A percentile compares a stretch with the other conserved stretches of the same genome.
Conservation (phyloP, 768 basidiomycete species). For the Paxillus ammoniavirescens region DNA sequence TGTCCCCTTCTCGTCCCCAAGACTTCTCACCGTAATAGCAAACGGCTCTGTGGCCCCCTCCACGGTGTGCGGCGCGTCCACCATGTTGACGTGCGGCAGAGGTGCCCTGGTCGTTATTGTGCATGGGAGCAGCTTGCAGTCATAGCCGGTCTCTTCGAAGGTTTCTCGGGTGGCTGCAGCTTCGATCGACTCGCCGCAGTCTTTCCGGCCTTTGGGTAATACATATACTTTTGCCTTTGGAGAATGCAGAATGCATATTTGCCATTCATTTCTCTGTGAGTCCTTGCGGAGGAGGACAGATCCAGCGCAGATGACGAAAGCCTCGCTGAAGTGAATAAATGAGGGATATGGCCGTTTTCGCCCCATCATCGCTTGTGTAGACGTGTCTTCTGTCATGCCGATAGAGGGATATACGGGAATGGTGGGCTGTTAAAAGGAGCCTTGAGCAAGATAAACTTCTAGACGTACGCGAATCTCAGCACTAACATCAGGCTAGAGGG, state of each 20-base stretch:
- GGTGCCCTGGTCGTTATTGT: conserved; percentile 58
- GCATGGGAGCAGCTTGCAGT: conserved; percentile 47
- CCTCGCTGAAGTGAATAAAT: conserved; percentile 12
- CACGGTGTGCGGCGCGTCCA: conserved; percentile 20
- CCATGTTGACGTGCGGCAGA: conserved; percentile 38
- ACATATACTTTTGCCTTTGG: conserved; percentile 25
- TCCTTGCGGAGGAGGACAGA: conserved; percentile 16
- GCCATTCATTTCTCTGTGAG: neutral
- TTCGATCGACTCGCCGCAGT: conserved; percentile 51
- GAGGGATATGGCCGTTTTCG: neutral
- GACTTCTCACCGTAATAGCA: conserved; percentile 31
- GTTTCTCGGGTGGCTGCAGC: conserved; percentile 58
- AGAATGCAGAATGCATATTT: conserved; percentile 19
- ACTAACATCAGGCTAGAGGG: neutral
- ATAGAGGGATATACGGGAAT: neutral
- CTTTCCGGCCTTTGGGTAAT: conserved; percentile 64
- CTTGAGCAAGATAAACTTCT: neutral
- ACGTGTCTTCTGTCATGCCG: neutral
- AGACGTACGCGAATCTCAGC: neutral
- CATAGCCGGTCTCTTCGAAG: conserved; percentile 64
- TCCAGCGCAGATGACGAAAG: conserved; percentile 21
- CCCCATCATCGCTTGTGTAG: neutral
- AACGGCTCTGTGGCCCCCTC: conserved; percentile 33
- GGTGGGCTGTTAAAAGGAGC: neutral
- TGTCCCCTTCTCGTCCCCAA: conserved; percentile 24